Evolutionary conservation across 495 filamentous ascomycete genomes (phyloP).

Genomic region (Xylaria flabelliformis): DNA sequence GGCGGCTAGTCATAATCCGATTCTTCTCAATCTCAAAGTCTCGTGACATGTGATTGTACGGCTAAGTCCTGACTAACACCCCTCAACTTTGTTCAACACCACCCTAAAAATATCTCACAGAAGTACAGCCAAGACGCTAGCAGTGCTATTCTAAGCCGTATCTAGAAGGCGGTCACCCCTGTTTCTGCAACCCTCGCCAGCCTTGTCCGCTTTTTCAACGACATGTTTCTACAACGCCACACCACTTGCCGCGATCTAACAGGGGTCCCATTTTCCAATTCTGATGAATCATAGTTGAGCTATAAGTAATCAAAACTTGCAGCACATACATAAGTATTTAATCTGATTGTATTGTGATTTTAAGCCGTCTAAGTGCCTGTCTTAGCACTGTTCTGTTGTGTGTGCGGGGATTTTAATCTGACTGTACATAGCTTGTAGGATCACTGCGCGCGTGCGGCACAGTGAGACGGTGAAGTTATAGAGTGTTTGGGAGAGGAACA

Average conservation of each 20-base stretch:
- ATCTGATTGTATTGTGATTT: background rate
- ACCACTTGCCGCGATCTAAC: background rate
- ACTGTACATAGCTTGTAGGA: background rate
- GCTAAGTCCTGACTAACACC: background rate
- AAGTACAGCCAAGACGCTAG: background rate
- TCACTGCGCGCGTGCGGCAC: constrained; percentile 1
- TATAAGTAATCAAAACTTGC: background rate
- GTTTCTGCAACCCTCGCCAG: background rate
- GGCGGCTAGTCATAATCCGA: background rate
- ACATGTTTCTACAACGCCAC: background rate
- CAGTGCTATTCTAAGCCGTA: background rate
- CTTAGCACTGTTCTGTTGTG: background rate
- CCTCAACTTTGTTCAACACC: background rate
- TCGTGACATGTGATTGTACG: background rate
- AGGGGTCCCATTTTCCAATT: background rate
- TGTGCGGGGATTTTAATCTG: background rate
- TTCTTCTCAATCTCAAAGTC: background rate
- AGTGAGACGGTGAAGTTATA: background rate
- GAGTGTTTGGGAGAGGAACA: background rate
- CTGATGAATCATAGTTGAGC: background rate
- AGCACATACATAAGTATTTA: background rate
- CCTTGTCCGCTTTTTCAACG: background rate
- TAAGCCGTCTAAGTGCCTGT: too few relatives aligned
- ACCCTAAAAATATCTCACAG: background rate
- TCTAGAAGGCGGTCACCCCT: background rate